Percentiles rank a stretch among this genome's conserved stretches.
phyloP scores from a whole-genome alignment of 768 basidiomycete species.

The Termitomyces eurrhizus region DNA sequence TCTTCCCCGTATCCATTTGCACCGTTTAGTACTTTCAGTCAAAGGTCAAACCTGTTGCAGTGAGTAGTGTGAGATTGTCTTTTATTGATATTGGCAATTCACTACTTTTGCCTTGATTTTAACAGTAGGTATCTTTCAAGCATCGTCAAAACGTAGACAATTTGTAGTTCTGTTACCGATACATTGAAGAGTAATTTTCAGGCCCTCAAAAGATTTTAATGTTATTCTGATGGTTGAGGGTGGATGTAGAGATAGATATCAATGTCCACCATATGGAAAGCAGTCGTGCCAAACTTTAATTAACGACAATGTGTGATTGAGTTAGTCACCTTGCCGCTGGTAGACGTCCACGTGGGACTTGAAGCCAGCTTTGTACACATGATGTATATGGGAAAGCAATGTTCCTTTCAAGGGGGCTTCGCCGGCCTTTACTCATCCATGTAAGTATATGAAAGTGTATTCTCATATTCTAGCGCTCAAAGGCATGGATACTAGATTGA shows the following conservation, averaged over 20 bases:
- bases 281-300: background rate
- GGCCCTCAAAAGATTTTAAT: too few relatives aligned
- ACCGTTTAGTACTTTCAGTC: background rate
- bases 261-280: background rate
- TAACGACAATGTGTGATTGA: too few relatives aligned
- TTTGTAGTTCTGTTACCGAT: background rate
- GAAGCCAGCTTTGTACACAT: background rate
- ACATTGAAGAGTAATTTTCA: background rate
- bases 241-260: background rate
- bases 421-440: background rate
- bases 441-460: background rate
- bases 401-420: too few relatives aligned
- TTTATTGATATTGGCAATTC: background rate
- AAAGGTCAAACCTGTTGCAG: background rate
- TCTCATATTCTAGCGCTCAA: constrained; percentile 1
- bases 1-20: background rate
- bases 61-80: background rate
- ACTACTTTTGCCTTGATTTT: background rate
- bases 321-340: too few relatives aligned
- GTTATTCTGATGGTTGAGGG: background rate
- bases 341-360: background rate
- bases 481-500: background rate
- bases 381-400: background rate
- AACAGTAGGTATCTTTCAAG: background rate
- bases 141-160: background rate